These are phyloP conservation scores for Cercospora sp. DNA, from an alignment of 2,329 filamentous ascomycete genomes.

Conservation along the genomic window DNA sequence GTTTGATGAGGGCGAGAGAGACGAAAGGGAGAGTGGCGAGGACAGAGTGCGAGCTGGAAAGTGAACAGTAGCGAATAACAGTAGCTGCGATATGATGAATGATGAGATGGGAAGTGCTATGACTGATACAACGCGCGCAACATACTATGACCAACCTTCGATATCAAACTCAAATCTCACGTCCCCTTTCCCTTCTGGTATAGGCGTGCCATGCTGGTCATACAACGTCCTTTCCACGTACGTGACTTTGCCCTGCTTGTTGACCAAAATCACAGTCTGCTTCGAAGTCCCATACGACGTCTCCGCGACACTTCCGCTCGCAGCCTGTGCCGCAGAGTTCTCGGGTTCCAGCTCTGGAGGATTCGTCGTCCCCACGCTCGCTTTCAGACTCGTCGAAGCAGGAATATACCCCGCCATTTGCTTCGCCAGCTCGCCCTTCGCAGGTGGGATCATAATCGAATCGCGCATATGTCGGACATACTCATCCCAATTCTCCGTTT, in stretches of 20 bases:
- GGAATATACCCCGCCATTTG: constrained; percentile 40
- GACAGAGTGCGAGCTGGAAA: background rate
- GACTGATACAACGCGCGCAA: background rate
- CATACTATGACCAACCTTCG: constrained; percentile 40
- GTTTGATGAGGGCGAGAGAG: constrained; percentile 1
- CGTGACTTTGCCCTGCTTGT: constrained; percentile 56
- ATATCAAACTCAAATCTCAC: constrained; percentile 51
- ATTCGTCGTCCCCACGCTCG: constrained; percentile 18
- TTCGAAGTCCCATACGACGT: constrained; percentile 65
- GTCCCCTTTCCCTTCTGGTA: constrained; percentile 52
- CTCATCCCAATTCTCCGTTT: constrained; percentile 54
- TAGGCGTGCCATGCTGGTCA: constrained; percentile 53
- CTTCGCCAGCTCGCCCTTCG: constrained; percentile 52
- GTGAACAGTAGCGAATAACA: background rate
- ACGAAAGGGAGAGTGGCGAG: background rate
- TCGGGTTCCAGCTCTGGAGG: constrained; percentile 27
- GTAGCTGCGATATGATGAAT: background rate
- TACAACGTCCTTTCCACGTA: constrained; percentile 65
- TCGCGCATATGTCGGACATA: constrained; percentile 59
- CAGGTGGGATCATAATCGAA: constrained; percentile 61
- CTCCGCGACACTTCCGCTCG: constrained; percentile 10
- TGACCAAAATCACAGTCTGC: constrained; percentile 62
- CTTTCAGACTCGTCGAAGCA: constrained; percentile 5
- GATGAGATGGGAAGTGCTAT: background rate
- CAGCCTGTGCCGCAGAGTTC: background rate